Percentiles rank a stretch among this genome's conserved stretches.
Evolutionary conservation across 2,329 filamentous ascomycete genomes (phyloP).

Genomic region (Stachybotrys elegans): DNA sequence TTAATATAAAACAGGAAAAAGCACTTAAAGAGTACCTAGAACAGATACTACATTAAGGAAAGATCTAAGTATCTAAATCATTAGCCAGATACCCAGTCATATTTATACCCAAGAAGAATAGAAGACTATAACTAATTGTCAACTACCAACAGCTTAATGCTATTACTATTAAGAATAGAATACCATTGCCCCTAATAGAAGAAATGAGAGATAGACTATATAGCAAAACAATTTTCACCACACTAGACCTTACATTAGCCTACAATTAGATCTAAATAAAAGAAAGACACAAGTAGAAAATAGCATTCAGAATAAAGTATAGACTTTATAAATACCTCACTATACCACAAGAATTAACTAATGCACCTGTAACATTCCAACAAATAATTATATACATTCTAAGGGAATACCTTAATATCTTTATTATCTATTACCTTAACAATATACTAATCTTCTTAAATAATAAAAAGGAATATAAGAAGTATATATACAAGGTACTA

Average conservation of each 20-base stretch:
- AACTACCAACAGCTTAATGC: neutral
- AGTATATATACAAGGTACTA: neutral
- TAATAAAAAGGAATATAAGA: neutral
- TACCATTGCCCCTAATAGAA: neutral
- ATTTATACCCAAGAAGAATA: neutral
- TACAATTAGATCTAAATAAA: neutral
- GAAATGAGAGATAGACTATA: neutral
- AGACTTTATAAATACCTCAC: neutral
- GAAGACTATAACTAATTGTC: neutral
- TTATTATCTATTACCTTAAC: neutral
- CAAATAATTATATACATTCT: neutral
- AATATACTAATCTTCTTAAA: neutral
- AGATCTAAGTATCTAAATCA: neutral
- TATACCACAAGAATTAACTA: neutral
- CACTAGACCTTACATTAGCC: neutral
- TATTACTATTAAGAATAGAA: neutral
- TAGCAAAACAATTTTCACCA: neutral
- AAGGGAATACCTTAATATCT: neutral
- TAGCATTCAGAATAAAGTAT: neutral
- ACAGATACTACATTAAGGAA: neutral
- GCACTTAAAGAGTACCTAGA: too few species aligned
- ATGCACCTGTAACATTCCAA: neutral
- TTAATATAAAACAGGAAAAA: too few species aligned
- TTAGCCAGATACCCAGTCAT: neutral
- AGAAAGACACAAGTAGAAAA: neutral